These are phyloP conservation scores for Podospora fimiseda DNA, from an alignment of 495 filamentous ascomycete species.

Conservation along the genomic window DNA sequence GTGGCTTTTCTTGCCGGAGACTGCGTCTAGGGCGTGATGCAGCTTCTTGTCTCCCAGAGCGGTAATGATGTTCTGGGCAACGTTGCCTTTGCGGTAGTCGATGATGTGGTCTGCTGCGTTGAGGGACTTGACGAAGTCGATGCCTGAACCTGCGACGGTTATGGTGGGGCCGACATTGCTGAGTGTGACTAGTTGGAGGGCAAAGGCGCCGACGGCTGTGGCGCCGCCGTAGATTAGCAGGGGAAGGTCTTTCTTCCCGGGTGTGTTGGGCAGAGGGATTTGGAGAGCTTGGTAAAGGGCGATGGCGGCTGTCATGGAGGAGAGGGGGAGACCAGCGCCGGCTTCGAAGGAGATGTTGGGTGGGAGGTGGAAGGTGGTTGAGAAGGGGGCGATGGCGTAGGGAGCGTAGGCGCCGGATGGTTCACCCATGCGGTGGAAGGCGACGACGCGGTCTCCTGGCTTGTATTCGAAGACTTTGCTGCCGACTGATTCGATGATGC, in stretches of 20 bases:
- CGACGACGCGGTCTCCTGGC: conserved; percentile 38
- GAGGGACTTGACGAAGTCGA: conserved; percentile 30
- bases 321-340: conserved; percentile 36
- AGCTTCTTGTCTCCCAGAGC: conserved; percentile 27
- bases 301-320: conserved; percentile 35
- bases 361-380: conserved; percentile 37
- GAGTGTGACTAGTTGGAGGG: conserved; percentile 35
- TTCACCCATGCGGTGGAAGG: conserved; percentile 28
- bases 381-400: conserved; percentile 33
- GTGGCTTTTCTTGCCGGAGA: conserved; percentile 21
- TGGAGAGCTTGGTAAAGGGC: conserved; percentile 30
- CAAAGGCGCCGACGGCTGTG: conserved; percentile 34
- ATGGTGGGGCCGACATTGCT: conserved; percentile 35
- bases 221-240: conserved; percentile 38
- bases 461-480: conserved; percentile 36
- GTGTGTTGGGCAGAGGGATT: conserved; percentile 20
- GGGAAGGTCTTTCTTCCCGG: conserved; percentile 12
- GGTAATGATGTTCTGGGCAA: conserved; percentile 26
- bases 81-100: conserved; percentile 37
- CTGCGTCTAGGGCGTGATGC: conserved; percentile 26
- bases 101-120: conserved; percentile 30
- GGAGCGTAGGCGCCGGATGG: conserved; percentile 33
- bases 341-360: conserved; percentile 37
- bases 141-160: conserved; percentile 31
- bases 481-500: conserved; percentile 34